These are phyloP conservation scores for Apiospora koreana DNA, from an alignment of 2,329 filamentous ascomycete genomes.

Conservation along the genomic window DNA sequence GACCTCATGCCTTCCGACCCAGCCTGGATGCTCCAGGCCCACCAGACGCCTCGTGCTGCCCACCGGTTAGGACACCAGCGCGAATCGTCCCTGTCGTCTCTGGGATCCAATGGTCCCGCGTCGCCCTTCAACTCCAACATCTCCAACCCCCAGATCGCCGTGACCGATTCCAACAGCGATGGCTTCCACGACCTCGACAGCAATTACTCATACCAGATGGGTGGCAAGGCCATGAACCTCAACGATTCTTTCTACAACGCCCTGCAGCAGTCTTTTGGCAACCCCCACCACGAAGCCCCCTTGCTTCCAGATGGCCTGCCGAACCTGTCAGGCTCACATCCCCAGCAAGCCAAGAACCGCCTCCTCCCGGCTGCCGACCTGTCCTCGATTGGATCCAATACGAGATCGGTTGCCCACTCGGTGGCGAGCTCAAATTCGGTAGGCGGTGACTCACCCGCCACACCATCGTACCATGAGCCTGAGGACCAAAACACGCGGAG, in stretches of 20 bases:
- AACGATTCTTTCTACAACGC: conserved; percentile 39
- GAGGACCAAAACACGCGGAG: conserved; percentile 45
- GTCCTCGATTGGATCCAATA: conserved; percentile 34
- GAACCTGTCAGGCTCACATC: conserved; percentile 34
- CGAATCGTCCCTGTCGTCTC: conserved; percentile 61
- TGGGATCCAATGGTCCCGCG: conserved; percentile 60
- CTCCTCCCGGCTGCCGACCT: conserved; percentile 50
- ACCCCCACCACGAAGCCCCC: conserved; percentile 41
- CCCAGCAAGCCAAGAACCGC: conserved; percentile 40
- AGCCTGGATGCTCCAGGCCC: conserved; percentile 29
- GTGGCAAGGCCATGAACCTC: conserved; percentile 42
- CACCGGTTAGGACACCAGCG: conserved; percentile 52
- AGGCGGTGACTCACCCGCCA: conserved; percentile 61
- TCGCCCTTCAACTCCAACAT: conserved; percentile 59
- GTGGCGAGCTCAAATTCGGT: conserved; percentile 54
- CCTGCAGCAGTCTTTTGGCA: conserved; percentile 26
- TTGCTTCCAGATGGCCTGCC: conserved; percentile 29
- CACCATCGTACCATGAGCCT: conserved; percentile 52
- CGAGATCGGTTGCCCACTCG: conserved; percentile 52
- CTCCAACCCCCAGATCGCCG: conserved; percentile 59
- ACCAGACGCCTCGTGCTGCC: conserved; percentile 27
- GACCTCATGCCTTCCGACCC: conserved; percentile 34
- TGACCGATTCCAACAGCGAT: conserved; percentile 51
- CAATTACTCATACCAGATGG: conserved; percentile 48
- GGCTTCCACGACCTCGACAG: conserved; percentile 45